Conservation (phyloP, 1,284 basidiomycete genomes). For the Moniliella sp. region DNA sequence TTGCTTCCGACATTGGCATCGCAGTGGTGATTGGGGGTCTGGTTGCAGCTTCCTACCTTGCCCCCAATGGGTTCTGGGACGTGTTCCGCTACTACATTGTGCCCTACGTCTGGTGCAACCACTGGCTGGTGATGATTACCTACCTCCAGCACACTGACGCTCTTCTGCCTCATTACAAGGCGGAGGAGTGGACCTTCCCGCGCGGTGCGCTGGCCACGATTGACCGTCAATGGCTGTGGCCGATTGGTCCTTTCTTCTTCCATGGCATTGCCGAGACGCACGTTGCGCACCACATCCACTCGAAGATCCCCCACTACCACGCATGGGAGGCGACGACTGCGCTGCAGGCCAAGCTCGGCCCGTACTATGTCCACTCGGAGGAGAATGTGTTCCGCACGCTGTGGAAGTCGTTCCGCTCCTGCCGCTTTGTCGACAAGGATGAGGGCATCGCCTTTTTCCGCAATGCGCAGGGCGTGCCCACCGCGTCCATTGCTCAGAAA, state of each 20-base stretch:
- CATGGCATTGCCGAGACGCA: conserved; percentile 36
- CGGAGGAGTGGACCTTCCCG: conserved; percentile 71
- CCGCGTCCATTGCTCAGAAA: conserved; percentile 7
- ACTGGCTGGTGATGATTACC: conserved; percentile 37
- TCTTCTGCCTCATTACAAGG: conserved; percentile 79
- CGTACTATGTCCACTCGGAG: conserved; percentile 39
- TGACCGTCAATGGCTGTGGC: conserved; percentile 63
- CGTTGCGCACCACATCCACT: conserved; percentile 29
- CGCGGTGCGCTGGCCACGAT: conserved; percentile 83
- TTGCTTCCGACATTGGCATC: conserved; percentile 69
- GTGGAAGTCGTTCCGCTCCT: conserved; percentile 38
- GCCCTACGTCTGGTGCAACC: conserved; percentile 69
- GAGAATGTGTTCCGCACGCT: conserved; percentile 40
- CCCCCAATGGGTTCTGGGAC: conserved; percentile 47
- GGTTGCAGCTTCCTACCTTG: conserved; percentile 40
- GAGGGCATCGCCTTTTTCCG: conserved; percentile 31
- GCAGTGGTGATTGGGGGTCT: conserved; percentile 50
- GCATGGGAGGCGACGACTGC: conserved; percentile 76
- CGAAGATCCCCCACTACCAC: conserved; percentile 36
- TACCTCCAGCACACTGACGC: conserved; percentile 87
- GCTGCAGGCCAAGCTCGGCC: conserved; percentile 55
- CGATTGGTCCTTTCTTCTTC: conserved; percentile 37
- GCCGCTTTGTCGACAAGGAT: conserved; percentile 32
- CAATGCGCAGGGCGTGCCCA: conserved; percentile 22
- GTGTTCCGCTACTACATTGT: conserved; percentile 63